Conservation (phyloP, 83 land plant genomes). For the Larix sibirica region DNA sequence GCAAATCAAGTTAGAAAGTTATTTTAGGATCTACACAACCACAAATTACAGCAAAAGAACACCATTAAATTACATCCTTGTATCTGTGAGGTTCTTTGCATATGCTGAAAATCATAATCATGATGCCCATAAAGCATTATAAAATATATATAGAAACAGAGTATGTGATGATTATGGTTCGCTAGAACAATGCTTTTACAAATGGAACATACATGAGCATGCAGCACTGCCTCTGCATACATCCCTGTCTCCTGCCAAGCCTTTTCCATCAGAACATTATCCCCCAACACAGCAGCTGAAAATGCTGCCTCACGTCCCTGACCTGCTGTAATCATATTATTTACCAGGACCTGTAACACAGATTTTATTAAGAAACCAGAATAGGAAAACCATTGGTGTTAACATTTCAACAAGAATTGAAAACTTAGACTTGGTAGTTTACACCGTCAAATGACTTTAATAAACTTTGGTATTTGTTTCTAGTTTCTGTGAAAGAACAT, state of each 20-base stretch:
- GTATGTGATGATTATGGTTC: background rate
- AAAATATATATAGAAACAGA: background rate
- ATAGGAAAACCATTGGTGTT: background rate
- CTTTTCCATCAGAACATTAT: slow-evolving; percentile 91
- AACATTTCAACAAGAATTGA: too few species aligned
- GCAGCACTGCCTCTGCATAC: slow-evolving; percentile 95
- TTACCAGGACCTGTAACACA: slow-evolving; percentile 73
- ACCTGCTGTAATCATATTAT: slow-evolving; percentile 80
- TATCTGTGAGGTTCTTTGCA: background rate
- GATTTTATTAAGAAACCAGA: background rate
- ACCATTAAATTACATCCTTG: background rate
- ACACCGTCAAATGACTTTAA: background rate
- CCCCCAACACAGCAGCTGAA: slow-evolving; percentile 92
- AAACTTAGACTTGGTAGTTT: background rate
- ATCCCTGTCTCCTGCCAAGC: slow-evolving; percentile 98
- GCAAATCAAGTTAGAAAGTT: background rate
- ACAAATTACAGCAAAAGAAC: background rate
- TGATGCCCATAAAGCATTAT: background rate
- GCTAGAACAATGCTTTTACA: background rate
- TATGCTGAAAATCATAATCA: background rate
- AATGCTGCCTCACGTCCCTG: slow-evolving; percentile 97
- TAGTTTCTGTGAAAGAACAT: background rate
- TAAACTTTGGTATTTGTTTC: background rate
- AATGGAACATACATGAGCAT: slow-evolving; percentile 80
- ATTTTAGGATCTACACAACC: background rate